A percentile compares a stretch with the other conserved stretches of the same genome.
Evolutionary conservation across 129 eudicot species (phyloP).

Genomic region (Oenanthe sinensis): DNA sequence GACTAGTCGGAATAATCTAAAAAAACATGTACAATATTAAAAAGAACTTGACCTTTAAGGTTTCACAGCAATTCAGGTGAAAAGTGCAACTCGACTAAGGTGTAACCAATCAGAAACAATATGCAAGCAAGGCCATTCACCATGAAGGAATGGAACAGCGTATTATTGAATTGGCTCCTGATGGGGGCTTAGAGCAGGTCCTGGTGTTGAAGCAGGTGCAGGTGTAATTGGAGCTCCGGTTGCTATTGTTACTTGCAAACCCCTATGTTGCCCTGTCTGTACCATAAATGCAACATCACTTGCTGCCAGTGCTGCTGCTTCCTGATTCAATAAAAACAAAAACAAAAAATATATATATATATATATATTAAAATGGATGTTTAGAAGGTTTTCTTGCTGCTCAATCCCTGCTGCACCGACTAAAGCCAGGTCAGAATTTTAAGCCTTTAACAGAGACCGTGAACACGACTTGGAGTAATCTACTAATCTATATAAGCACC

Average conservation of each 20-base stretch:
- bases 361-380: background rate
- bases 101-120: background rate
- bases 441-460: background rate
- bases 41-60: background rate
- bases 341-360: too few relatives aligned
- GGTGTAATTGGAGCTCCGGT: constrained; percentile 38
- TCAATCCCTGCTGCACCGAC: background rate
- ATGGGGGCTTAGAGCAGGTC: constrained; percentile 18
- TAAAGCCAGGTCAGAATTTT: background rate
- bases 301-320: constrained; percentile 59
- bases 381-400: background rate
- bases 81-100: constrained; percentile 1
- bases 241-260: constrained; percentile 65
- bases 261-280: constrained; percentile 58
- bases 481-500: background rate
- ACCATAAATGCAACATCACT: constrained; percentile 66
- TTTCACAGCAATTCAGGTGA: background rate
- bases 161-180: constrained; percentile 27
- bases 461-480: background rate
- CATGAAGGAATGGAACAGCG: constrained; percentile 13
- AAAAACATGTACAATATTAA: background rate
- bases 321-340: constrained; percentile 28
- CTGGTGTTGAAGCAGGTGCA: constrained; percentile 23
- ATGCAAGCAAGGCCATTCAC: background rate
- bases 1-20: background rate